These are phyloP conservation scores for Paramecium tetraurelia DNA, from an alignment of 73 alveolate genomes.

Conservation along the genomic window DNA sequence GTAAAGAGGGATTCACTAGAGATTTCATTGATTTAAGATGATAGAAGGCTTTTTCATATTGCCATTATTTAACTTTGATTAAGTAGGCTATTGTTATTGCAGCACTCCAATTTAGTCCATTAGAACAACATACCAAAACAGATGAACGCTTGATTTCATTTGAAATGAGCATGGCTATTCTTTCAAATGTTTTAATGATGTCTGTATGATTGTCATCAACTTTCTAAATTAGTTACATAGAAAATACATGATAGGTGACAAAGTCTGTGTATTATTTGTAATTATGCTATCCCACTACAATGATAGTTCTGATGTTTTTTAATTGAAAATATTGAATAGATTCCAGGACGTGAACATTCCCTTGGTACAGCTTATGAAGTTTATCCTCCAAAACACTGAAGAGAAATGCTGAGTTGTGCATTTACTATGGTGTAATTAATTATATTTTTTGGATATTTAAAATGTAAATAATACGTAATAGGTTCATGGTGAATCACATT, in stretches of 20 bases:
- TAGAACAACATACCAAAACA: not conserved
- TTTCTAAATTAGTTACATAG: not conserved
- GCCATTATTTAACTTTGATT: not conserved
- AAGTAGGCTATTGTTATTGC: not conserved
- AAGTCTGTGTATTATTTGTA: not conserved
- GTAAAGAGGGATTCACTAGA: not conserved
- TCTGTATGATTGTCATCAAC: not conserved
- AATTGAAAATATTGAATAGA: not conserved
- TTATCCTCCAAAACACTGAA: not conserved
- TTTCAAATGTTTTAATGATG: not conserved
- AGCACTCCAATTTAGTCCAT: not conserved
- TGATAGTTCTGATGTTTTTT: not conserved
- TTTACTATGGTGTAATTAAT: not conserved
- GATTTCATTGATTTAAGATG: not conserved
- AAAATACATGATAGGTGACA: not conserved
- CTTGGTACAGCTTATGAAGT: not conserved
- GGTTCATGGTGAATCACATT: not conserved
- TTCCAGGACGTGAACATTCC: not conserved
- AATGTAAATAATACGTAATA: conserved; percentile 4
- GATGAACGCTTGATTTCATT: not conserved
- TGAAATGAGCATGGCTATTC: not conserved
- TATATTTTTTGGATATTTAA: not conserved
- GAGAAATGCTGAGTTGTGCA: not conserved
- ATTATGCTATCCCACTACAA: not conserved
- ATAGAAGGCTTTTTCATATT: conserved; percentile 31